phyloP scores from a whole-genome alignment of 1,139 yeast genomes.

The Zhuliangozyma parablackwelliae region DNA sequence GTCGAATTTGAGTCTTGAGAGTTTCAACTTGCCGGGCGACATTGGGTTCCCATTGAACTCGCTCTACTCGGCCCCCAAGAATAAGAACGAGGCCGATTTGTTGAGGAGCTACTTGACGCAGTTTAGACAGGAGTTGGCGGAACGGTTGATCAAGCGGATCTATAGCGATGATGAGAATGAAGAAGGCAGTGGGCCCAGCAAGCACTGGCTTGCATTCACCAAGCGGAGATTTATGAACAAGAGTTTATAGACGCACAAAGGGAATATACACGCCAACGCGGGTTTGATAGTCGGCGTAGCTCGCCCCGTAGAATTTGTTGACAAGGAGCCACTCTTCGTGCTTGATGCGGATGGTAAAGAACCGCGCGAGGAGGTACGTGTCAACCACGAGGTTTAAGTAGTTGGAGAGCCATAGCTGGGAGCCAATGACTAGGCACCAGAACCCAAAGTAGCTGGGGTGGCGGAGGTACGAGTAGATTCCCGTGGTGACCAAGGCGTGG shows the following conservation, averaged over 20 bases:
- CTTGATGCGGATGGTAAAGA: constrained; percentile 30
- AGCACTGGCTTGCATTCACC: constrained; percentile 94
- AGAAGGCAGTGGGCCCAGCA: constrained; percentile 46
- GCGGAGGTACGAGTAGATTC: constrained; percentile 26
- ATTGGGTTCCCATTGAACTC: constrained; percentile 89
- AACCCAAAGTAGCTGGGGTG: constrained; percentile 47
- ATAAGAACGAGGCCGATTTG: constrained; percentile 71
- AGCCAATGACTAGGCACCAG: constrained; percentile 32
- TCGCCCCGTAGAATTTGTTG: constrained; percentile 23
- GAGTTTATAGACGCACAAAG: constrained; percentile 35
- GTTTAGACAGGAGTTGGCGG: constrained; percentile 90
- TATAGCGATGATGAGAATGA: constrained; percentile 39
- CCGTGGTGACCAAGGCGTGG: constrained; percentile 24
- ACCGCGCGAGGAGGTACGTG: constrained; percentile 18
- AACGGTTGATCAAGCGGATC: constrained; percentile 69
- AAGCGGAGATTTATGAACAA: constrained; percentile 95
- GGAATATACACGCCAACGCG: constrained; percentile 31
- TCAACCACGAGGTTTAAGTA: constrained; percentile 16
- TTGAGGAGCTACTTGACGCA: constrained; percentile 80
- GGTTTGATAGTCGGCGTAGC: constrained; percentile 22
- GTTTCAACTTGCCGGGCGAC: constrained; percentile 91
- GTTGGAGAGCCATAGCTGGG: constrained; percentile 27
- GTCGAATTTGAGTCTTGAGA: constrained; percentile 82
- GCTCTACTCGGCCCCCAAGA: constrained; percentile 72
- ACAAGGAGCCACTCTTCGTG: constrained; percentile 35